Evolutionary conservation across 768 basidiomycete species (phyloP).

Genomic region (Cantharellus anzutake): DNA sequence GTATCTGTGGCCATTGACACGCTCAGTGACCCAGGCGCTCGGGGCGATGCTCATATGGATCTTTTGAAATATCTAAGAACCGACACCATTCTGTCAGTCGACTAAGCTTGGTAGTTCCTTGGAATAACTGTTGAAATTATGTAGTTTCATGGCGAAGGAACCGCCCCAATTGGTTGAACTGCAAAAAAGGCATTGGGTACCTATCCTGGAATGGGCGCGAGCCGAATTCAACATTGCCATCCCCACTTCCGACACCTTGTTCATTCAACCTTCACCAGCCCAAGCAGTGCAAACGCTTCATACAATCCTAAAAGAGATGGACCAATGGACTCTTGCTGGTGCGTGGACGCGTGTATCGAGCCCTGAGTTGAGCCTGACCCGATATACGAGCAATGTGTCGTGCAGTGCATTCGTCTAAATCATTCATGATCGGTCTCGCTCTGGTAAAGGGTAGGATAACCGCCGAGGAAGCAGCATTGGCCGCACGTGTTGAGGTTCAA

Average conservation of each 20-base stretch:
- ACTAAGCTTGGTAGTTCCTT: not conserved
- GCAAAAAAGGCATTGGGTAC: constrained; percentile 75
- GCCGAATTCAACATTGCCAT: constrained; percentile 49
- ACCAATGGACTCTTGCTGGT: constrained; percentile 86
- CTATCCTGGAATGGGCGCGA: constrained; percentile 63
- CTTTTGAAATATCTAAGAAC: constrained; percentile 81
- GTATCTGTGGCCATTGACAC: constrained; percentile 79
- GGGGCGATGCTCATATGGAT: constrained; percentile 41
- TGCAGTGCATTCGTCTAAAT: constrained; percentile 75
- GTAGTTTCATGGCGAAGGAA: constrained; percentile 65
- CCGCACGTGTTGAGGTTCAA: constrained; percentile 79
- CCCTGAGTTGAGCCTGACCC: not conserved
- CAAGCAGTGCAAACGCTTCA: constrained; percentile 43
- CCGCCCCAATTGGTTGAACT: constrained; percentile 57
- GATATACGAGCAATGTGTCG: constrained; percentile 65
- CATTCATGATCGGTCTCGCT: constrained; percentile 73
- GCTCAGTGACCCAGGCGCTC: constrained; percentile 34
- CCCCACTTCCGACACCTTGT: constrained; percentile 46
- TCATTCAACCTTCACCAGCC: constrained; percentile 47
- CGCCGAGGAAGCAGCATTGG: constrained; percentile 68
- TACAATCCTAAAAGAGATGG: constrained; percentile 36
- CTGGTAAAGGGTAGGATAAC: constrained; percentile 57
- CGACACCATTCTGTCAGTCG: constrained; percentile 69
- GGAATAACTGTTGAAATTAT: not conserved
- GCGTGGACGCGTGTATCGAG: constrained; percentile 14